Conservation (phyloP, 2,329 filamentous ascomycete genomes). For the Colletotrichum aenigma region DNA sequence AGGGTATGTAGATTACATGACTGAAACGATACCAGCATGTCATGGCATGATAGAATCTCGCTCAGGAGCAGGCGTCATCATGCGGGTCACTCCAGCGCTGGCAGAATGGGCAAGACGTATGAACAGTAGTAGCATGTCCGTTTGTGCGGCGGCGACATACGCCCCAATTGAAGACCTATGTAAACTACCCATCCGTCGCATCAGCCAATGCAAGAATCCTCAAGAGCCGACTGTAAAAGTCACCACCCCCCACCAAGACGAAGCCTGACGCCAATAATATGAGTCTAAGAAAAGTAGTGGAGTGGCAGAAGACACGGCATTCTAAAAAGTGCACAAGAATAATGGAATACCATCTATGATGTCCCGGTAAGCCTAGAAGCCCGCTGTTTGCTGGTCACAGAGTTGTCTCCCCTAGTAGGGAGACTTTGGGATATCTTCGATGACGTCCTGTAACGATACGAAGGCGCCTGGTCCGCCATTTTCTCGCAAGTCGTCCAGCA, state of each 20-base stretch:
- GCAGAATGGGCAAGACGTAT: not conserved
- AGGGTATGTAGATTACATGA: not conserved
- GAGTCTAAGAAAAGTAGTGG: not conserved
- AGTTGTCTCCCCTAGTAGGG: not conserved
- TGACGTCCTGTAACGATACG: constrained; percentile 63
- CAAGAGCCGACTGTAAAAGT: constrained; percentile 3
- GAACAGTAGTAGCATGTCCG: not conserved
- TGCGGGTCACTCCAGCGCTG: not conserved
- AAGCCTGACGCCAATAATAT: constrained; percentile 17
- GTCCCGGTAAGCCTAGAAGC: not conserved
- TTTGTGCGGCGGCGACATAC: constrained; percentile 16
- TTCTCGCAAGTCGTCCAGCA: constrained; percentile 82
- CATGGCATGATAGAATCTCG: not conserved
- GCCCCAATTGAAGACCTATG: not conserved
- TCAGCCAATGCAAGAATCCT: constrained; percentile 11
- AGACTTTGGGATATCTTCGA: constrained; percentile 49
- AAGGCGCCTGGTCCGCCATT: constrained; percentile 84
- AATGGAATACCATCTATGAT: constrained; percentile 7
- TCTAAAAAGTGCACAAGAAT: constrained; percentile 8
- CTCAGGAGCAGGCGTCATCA: not conserved
- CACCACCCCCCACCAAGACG: not conserved
- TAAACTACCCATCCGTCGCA: constrained; percentile 11
- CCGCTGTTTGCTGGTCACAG: not conserved
- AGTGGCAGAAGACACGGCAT: not conserved
- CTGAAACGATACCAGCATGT: not conserved